Evolutionary conservation across 78 protist species (phyloP).

Genomic region (Emiliania huxleyi): DNA sequence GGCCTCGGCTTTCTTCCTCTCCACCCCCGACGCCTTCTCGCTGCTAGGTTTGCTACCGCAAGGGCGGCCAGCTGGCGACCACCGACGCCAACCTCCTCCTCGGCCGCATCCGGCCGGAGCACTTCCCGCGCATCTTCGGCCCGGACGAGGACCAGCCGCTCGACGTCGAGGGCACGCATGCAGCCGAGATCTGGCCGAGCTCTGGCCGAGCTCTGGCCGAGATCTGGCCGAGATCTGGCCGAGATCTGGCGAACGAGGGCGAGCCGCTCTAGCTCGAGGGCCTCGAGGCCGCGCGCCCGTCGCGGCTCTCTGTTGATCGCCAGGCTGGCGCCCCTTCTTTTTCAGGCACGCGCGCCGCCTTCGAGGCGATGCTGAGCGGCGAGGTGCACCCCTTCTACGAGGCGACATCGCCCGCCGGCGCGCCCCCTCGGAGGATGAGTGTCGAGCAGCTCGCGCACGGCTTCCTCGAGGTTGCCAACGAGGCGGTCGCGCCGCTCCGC

Average conservation of each 20-base stretch:
- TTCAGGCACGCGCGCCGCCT: background rate
- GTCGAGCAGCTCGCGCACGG: constrained; percentile 80
- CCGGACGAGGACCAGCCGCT: constrained; percentile 66
- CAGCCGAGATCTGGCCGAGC: no score
- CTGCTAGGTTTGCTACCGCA: constrained; percentile 93
- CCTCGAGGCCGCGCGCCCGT: no score
- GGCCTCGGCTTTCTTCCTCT: no score
- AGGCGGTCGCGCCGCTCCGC: no score
- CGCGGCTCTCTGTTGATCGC: no score
- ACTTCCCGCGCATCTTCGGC: constrained; percentile 90
- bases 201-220: no score
- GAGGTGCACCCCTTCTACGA: background rate
- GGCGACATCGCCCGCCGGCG: background rate
- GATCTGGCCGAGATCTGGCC: no score
- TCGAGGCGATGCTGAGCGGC: background rate
- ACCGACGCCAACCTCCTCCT: constrained; percentile 90
- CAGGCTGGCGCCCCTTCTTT: no score
- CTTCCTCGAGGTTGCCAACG: constrained; percentile 90
- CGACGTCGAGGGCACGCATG: constrained; percentile 74
- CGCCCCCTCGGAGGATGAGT: background rate
- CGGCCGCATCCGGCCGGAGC: constrained; percentile 80
- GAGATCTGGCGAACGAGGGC: no score
- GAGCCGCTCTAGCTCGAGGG: no score
- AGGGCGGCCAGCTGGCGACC: constrained; percentile 42
- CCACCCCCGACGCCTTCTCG: no score